Evolutionary conservation across 208 protist genomes (phyloP), one percentile per base, ranked within the genome.

Genomic region (Trypanosoma vivax): DNA sequence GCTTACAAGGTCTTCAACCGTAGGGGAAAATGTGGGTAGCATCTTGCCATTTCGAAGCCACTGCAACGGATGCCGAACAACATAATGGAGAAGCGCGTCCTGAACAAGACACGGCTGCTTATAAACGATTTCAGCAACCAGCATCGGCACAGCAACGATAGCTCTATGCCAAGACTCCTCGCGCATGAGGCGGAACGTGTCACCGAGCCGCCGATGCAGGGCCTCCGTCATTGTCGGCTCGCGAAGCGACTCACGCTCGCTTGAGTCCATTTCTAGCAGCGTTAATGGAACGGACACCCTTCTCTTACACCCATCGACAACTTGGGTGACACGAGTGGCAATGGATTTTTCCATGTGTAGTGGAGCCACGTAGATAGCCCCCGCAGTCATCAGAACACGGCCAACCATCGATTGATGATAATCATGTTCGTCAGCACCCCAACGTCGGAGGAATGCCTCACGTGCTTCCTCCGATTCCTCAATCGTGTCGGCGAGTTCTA

Each of bases 51-150:
- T 61, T 18, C 1, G 53, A 37, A 31, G 10, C 50, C 30, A 79
- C 37, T 13, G 45, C 45, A 60, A 23, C 25, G 79, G 74, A 6
- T 60, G 51, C 25, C 75, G 50, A 34, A 70, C 39, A 5, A 35
- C 52, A 40, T 82, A 71, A 33, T 73, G 49, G 1, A 87, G 52
- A 0, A 87, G 9, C 43, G 69, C 68, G 6, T 50, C 49, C 5
- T 70, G 66, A 14, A 68, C 14, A 37, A 35, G 31, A 11, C 41
- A 24, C 28, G 71, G 57, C 18, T 73, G 14, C 1, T 3, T 5
- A 19, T 56, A 21, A 5, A 79, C 40, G 1, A 82, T 62, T 23
- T 73, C 40, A 6, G 67, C 79, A 5, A 87, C 58, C 5, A 66
- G 34, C 3, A 56, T 60, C 4, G 79, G 72, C 13, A 87, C 67